These are phyloP conservation scores for Phoenix dactylifera DNA, from an alignment of 176 grass and related monocot genomes.

Conservation along the genomic window DNA sequence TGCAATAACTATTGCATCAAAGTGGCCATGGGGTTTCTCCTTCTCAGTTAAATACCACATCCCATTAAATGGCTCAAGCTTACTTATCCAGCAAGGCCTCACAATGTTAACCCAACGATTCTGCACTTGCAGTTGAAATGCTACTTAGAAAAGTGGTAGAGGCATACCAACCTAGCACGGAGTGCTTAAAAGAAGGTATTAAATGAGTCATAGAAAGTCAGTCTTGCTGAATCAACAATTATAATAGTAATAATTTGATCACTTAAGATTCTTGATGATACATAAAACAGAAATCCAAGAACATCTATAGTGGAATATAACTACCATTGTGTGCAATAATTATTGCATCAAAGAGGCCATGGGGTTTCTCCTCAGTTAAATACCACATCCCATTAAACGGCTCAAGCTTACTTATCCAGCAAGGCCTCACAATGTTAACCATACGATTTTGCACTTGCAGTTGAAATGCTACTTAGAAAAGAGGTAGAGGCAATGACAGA, in stretches of 20 bases:
- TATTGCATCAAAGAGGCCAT: slow-evolving; percentile 70
- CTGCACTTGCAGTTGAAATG: too few species aligned
- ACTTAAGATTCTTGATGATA: not conserved
- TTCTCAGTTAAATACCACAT: slow-evolving; percentile 75
- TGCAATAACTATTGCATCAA: slow-evolving; percentile 78
- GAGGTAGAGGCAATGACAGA: slow-evolving; percentile 13
- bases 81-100: slow-evolving; percentile 79
- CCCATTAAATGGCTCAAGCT: slow-evolving; percentile 82
- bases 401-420: slow-evolving; percentile 92
- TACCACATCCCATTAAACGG: slow-evolving; percentile 73
- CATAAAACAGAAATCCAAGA: slow-evolving; percentile 5
- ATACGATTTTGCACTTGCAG: slow-evolving; percentile 43
- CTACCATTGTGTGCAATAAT: slow-evolving; percentile 93
- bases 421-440: slow-evolving; percentile 52
- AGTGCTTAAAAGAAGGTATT: too few species aligned
- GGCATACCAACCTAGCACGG: too few species aligned
- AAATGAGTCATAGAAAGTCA: too few species aligned
- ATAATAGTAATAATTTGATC: too few species aligned
- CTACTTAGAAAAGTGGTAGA: too few species aligned
- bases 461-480: slow-evolving; percentile 21
- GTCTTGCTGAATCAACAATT: too few species aligned
- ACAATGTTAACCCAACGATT: not conserved
- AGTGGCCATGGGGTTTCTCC: slow-evolving; percentile 60
- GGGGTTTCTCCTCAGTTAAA: slow-evolving; percentile 71
- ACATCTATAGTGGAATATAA: slow-evolving; percentile 1